Conservation (phyloP, 495 filamentous ascomycete genomes). For the Darksidea phi region DNA sequence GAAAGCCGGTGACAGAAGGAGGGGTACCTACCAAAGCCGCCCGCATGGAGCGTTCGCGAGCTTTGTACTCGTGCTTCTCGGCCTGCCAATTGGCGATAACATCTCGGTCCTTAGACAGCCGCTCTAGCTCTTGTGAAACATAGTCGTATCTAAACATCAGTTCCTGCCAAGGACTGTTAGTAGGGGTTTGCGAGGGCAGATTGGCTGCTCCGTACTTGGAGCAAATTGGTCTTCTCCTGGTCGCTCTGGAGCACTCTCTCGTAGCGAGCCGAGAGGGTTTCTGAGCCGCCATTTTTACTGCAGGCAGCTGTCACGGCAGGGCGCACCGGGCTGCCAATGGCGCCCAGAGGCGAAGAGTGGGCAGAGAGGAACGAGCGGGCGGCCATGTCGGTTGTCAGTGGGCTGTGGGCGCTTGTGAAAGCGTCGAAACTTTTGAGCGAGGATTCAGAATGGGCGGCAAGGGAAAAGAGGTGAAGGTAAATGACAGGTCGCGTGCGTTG, state of each 20-base stretch:
- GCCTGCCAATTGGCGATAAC: constrained; percentile 9
- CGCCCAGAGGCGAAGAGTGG: no score
- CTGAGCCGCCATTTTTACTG: background rate
- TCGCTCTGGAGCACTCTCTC: constrained; percentile 24
- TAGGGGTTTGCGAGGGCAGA: no score
- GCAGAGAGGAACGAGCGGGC: no score
- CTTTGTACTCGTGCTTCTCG: background rate
- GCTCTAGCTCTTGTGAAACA: constrained; percentile 20
- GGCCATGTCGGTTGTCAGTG: no score
- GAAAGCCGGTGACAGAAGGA: no score
- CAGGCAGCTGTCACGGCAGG: background rate
- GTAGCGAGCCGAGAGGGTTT: constrained; percentile 16
- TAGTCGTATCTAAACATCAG: constrained; percentile 30
- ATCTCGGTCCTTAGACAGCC: constrained; percentile 22
- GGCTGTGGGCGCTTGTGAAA: no score
- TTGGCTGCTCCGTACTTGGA: constrained; percentile 10
- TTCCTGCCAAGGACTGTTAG: constrained; percentile 23
- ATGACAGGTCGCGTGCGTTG: no score
- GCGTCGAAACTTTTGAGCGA: no score
- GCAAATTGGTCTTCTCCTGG: constrained; percentile 20
- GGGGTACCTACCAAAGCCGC: background rate
- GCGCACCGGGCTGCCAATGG: background rate
- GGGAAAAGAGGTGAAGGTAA: no score
- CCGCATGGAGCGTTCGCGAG: background rate
- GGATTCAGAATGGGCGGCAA: no score